Base-by-base conservation (phyloP, 352 stramenopile species). In the Achlya hypogyna region DNA sequence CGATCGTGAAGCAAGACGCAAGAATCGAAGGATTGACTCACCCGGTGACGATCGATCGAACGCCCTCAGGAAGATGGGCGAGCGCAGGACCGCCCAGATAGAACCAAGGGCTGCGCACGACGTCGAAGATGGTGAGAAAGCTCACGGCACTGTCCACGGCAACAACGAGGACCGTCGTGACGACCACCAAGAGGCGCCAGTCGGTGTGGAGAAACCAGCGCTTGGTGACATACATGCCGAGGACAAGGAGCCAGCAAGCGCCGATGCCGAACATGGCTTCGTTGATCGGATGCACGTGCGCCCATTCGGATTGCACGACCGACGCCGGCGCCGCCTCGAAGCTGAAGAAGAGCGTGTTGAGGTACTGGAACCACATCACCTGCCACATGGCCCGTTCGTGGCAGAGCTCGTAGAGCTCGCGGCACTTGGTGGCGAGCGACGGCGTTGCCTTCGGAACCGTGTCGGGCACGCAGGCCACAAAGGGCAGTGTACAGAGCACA, bases 321-420 rank as follows among this genome's bases (percentile, higher is more conserved):
- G 76, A 38, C 10, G 62, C 70, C 22, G 79, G 80, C 6, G 68
- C 79, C 10, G 80, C 86, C 27, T 74, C 66, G 35, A 64, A 53
- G 34, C 34, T 38, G 8, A 45, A 52, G 35, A 76, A 88, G 65
- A 93, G 84, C 31, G 70, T 75, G 9, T 76, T 74, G 5, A 88
- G 38, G 28, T 89, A 72, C 45, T 87, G 71, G 49, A 91, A 93
- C 42, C 79, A 71, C 25, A 93, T 53, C 12, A 91, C 69, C 40
- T 90, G 83, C 80, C 81, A 93, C 71, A 93, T 78, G 1, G 72
- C 80, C n/a, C 80, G 82, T 29, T 77, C 78, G 63, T 89, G 82
- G 3, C 78, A 47, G 10, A 91, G 76, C 31, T 4, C 1, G 23
- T 35, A 64, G 32, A 64, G 45, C 16, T 64, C 32, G n/a, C 16